phyloP scores from a whole-genome alignment of 1,284 basidiomycete genomes.

The Prillingera fragicola region DNA sequence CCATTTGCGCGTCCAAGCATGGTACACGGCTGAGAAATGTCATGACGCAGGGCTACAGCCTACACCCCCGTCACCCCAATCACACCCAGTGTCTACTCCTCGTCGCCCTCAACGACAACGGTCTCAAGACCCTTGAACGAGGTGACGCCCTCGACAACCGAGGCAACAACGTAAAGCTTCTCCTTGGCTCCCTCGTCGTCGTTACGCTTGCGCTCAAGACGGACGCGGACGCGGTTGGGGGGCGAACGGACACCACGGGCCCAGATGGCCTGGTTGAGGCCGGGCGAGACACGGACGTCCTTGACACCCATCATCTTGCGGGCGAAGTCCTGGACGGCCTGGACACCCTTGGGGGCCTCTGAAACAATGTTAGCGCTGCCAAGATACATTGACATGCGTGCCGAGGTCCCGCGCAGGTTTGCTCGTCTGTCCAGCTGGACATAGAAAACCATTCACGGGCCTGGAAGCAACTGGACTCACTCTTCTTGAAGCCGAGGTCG shows the following conservation, averaged over 20 bases:
- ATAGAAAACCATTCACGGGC: too few species aligned
- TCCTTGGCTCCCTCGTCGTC: slow-evolving; percentile 96
- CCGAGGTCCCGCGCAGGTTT: too few species aligned
- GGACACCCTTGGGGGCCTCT: slow-evolving; percentile 81
- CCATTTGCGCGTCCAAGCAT: too few species aligned
- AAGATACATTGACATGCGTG: too few species aligned
- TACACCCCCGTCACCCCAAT: slow-evolving; percentile 10
- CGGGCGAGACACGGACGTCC: slow-evolving; percentile 86
- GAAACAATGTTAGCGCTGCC: slow-evolving; percentile 14
- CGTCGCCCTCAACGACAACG: slow-evolving; percentile 66
- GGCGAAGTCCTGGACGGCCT: slow-evolving; percentile 83
- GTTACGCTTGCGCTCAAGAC: slow-evolving; percentile 89
- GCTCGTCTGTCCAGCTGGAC: too few species aligned
- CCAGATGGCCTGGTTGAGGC: slow-evolving; percentile 91
- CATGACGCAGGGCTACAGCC: slow-evolving; percentile 24
- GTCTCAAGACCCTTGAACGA: slow-evolving; percentile 86
- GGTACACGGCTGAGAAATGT: slow-evolving; percentile 23
- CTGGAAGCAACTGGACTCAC: too few species aligned
- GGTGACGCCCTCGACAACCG: slow-evolving; percentile 67
- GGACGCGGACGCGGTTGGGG: slow-evolving; percentile 80
- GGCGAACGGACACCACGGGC: slow-evolving; percentile 74
- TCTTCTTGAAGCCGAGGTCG: slow-evolving; percentile 87
- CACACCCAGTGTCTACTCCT: slow-evolving; percentile 28
- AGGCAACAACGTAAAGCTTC: slow-evolving; percentile 90
- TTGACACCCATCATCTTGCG: slow-evolving; percentile 88